Evolutionary conservation across 768 basidiomycete species (phyloP), one percentile per base, ranked within the genome.

Genomic region (Cubamyces lactineus): DNA sequence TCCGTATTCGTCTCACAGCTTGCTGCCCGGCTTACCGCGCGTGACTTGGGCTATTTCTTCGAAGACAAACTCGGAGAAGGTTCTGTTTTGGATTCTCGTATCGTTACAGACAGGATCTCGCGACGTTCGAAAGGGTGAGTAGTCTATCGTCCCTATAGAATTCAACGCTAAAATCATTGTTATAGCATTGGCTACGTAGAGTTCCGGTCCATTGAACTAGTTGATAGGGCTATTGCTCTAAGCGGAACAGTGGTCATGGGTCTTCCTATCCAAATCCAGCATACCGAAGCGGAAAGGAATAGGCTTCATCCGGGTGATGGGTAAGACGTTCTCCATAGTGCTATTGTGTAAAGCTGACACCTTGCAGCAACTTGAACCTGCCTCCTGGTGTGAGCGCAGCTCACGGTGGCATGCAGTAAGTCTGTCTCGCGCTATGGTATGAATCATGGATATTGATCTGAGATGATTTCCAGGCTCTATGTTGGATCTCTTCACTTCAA

Each of bases 1-100:
- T 98, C 97, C 70, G 94, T 98, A 68, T 98, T 98, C 78, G 94
- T 97, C 73, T 96, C 96, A 70, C 97, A 98, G 79, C 88, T 99
- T 73, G 94, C 97, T 70, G 94, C 95, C 64, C 89, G 94, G 72
- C 86, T 98, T 74, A 98, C 96, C 61, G 94, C 96, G 69, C 87
- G 94, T 74, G 97, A 99, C 80, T 81, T 99, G 77, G 96, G 96
- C 67, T 92, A 95, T 78, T 99, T 99, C 81, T 98, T 99, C 72
- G 96, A 98, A 80, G 92, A 96, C 73, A 93, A 96, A 74, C 82
- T 98, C 47, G 96, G 96, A 21, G 92, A 94, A 78, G 89, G 89
- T 40, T 86, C 91, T 19, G 97, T 99, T 7, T 88, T 96, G 81
- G 97, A 99, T 71, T 92, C 96, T 26, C 82, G 95, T 61, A 95